These are phyloP conservation scores for Hapsidospora chrysogenum DNA, from an alignment of 495 filamentous ascomycete genomes.

Conservation along the genomic window DNA sequence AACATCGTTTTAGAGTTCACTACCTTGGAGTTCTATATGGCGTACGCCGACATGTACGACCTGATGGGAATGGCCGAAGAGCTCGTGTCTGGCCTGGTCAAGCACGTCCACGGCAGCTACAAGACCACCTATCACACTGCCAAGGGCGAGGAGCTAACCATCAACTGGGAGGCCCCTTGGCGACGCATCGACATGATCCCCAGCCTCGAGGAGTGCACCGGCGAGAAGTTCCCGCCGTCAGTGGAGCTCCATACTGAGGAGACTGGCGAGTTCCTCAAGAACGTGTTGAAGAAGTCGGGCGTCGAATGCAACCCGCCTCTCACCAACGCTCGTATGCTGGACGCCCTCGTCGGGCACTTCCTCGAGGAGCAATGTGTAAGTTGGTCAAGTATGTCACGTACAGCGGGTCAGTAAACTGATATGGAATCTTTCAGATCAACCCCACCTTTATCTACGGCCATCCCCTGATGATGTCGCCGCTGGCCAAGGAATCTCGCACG, in stretches of 20 bases:
- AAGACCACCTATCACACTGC: constrained; percentile 70
- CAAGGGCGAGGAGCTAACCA: constrained; percentile 63
- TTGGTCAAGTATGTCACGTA: background rate
- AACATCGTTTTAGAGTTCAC: constrained; percentile 53
- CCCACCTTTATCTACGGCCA: constrained; percentile 81
- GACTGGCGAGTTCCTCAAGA: constrained; percentile 73
- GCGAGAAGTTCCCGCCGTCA: constrained; percentile 82
- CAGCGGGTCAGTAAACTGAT: background rate
- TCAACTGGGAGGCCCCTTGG: constrained; percentile 97
- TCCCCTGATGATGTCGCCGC: constrained; percentile 93
- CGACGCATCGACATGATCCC: constrained; percentile 92
- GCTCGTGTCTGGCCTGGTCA: constrained; percentile 80
- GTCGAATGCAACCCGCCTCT: constrained; percentile 79
- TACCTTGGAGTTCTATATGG: constrained; percentile 92
- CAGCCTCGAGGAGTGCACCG: constrained; percentile 72
- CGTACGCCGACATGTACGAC: constrained; percentile 86
- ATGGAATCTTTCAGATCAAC: constrained; percentile 28
- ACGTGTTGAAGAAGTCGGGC: constrained; percentile 69
- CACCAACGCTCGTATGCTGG: constrained; percentile 94
- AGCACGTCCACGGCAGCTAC: constrained; percentile 72
- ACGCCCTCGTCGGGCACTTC: constrained; percentile 56
- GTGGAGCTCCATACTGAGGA: constrained; percentile 80
- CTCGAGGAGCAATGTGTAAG: constrained; percentile 76
- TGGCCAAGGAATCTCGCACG: constrained; percentile 84
- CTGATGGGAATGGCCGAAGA: constrained; percentile 90